Conservation (phyloP, 352 stramenopile genomes). For the Pilasporangium apinafurcum region DNA sequence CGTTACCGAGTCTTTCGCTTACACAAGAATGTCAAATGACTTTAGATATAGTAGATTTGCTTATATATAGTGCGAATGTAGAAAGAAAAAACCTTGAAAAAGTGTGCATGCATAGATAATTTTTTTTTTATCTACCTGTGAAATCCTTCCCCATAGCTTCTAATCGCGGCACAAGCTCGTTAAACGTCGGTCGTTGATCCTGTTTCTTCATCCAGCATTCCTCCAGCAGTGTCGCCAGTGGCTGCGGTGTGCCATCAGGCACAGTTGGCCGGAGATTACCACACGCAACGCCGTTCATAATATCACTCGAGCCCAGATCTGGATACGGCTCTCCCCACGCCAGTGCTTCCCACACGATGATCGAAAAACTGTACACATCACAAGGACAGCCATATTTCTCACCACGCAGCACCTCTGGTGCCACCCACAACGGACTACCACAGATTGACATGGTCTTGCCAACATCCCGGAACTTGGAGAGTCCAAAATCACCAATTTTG, state of each 20-base stretch:
- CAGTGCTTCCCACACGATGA: conserved; percentile 84
- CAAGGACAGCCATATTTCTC: conserved; percentile 80
- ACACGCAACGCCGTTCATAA: conserved; percentile 80
- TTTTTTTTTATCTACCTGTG: conserved; percentile 8
- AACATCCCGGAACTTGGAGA: conserved; percentile 82
- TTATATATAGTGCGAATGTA: conserved; percentile 4
- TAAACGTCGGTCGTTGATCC: conserved; percentile 72
- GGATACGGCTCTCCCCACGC: conserved; percentile 77
- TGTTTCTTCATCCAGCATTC: conserved; percentile 86
- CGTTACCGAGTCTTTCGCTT: conserved; percentile 82
- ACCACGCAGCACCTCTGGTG: conserved; percentile 66
- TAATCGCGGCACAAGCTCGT: conserved; percentile 74
- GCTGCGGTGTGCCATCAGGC: conserved; percentile 51
- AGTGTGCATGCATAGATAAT: not conserved
- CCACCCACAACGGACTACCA: conserved; percentile 75
- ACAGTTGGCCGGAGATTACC: conserved; percentile 69
- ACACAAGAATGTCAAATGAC: conserved; percentile 1
- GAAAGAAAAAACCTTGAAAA: not conserved
- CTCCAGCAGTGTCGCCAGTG: conserved; percentile 51
- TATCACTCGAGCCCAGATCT: conserved; percentile 73
- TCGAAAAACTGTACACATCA: conserved; percentile 87
- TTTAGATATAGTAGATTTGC: not conserved
- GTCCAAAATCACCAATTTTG: conserved; percentile 79
- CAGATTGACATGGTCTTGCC: conserved; percentile 87
- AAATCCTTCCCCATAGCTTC: conserved; percentile 80